Conservation (phyloP, 75 land plant genomes). For the Pseudotsuga menziesii region DNA sequence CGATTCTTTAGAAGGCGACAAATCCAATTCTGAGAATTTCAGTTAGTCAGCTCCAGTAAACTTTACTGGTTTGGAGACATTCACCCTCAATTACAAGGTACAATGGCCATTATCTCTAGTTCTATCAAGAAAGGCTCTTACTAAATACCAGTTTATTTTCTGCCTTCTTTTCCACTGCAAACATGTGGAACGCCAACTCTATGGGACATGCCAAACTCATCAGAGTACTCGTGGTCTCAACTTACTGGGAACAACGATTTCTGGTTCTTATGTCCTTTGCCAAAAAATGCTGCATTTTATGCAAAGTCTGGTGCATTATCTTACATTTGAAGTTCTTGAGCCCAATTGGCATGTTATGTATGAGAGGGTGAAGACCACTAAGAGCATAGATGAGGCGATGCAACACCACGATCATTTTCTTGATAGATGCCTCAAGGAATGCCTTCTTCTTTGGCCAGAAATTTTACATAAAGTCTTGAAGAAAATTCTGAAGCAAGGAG, state of each 20-base stretch:
- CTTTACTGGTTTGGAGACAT: constrained; percentile 91
- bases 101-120: constrained; percentile 95
- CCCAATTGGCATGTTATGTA: constrained; percentile 99
- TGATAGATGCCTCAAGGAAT: constrained; percentile 93
- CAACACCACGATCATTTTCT: constrained; percentile 90
- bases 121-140: constrained; percentile 83
- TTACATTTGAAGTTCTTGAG: constrained; percentile 99
- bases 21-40: constrained; percentile 14
- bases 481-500: no score
- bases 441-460: constrained; percentile 82
- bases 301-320: constrained; percentile 83
- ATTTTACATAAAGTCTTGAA: constrained; percentile 34
- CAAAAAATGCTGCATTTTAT: constrained; percentile 96
- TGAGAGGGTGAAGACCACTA: constrained; percentile 64
- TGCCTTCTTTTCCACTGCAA: constrained; percentile 91
- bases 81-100: constrained; percentile 91
- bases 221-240: constrained; percentile 69
- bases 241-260: constrained; percentile 66
- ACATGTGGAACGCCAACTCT: constrained; percentile 90
- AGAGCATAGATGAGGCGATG: constrained; percentile 98
- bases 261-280: constrained; percentile 84
- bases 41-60: constrained; percentile 41
- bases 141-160: constrained; percentile 94
- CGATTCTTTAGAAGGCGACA: constrained; percentile 17
- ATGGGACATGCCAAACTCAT: constrained; percentile 95